These are phyloP conservation scores for Boletellus sp. DNA, from an alignment of 1,284 basidiomycete species.

Conservation along the genomic window DNA sequence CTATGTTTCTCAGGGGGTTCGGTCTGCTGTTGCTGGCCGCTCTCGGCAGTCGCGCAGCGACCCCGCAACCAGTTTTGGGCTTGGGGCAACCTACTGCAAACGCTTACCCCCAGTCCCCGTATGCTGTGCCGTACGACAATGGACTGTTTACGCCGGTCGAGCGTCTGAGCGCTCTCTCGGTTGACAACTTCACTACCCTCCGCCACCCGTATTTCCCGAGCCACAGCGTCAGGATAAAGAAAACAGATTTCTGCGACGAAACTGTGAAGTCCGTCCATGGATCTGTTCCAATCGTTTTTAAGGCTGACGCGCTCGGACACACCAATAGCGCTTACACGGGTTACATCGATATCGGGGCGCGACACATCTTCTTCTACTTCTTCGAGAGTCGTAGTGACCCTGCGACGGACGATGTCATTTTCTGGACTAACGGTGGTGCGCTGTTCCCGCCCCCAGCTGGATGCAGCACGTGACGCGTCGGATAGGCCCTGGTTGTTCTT, in stretches of 20 bases:
- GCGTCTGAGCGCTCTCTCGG: constrained; percentile 39
- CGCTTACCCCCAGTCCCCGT: not conserved
- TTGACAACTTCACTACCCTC: constrained; percentile 45
- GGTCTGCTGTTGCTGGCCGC: constrained; percentile 16
- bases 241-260: constrained; percentile 30
- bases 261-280: constrained; percentile 31
- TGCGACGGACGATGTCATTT: constrained; percentile 59
- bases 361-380: constrained; percentile 75
- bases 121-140: constrained; percentile 20
- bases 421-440: constrained; percentile 52
- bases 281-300: constrained; percentile 24
- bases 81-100: constrained; percentile 1
- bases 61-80: constrained; percentile 17
- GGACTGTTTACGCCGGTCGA: constrained; percentile 27
- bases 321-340: constrained; percentile 57
- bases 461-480: not conserved
- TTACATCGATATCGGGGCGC: constrained; percentile 60
- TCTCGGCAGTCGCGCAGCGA: constrained; percentile 12
- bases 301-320: constrained; percentile 32
- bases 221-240: constrained; percentile 54
- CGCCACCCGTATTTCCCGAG: constrained; percentile 51
- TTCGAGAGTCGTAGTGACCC: constrained; percentile 76
- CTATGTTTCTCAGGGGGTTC: constrained; percentile 13
- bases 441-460: constrained; percentile 31
- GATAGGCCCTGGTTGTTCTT: constrained; percentile 28